Conservation (phyloP, 306 rosid species). For the Comarum palustre region DNA sequence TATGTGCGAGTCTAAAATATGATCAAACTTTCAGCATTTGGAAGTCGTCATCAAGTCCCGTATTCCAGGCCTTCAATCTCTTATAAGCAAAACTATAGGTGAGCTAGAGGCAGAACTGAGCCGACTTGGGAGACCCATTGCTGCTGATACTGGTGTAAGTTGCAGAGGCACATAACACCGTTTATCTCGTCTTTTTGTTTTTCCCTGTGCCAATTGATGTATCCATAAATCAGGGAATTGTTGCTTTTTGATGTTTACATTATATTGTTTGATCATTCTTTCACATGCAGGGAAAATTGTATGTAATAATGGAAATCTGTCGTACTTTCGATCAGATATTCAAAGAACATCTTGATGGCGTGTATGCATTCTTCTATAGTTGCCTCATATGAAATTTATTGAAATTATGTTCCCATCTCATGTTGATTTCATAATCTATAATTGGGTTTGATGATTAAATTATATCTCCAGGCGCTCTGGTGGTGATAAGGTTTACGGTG, state of each 20-base stretch:
- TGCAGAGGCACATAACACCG: neutral
- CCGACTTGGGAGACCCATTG: slow-evolving; percentile 44
- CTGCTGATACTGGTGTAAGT: slow-evolving; percentile 48
- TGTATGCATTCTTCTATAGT: slow-evolving; percentile 22
- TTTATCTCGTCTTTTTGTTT: neutral
- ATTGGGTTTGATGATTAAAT: slow-evolving; percentile 2
- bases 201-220: neutral
- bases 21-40: slow-evolving; percentile 32
- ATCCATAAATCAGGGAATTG: neutral
- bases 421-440: slow-evolving; percentile 7
- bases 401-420: slow-evolving; percentile 8
- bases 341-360: slow-evolving; percentile 51
- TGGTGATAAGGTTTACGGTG: slow-evolving; percentile 42
- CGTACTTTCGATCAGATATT: slow-evolving; percentile 48
- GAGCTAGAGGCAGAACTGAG: slow-evolving; percentile 42
- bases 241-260: neutral
- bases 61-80: slow-evolving; percentile 46
- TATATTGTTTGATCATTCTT: neutral
- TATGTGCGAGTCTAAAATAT: neutral
- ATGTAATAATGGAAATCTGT: slow-evolving; percentile 46
- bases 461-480: slow-evolving; percentile 39
- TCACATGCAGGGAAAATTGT: slow-evolving; percentile 37
- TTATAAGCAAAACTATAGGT: slow-evolving; percentile 43
- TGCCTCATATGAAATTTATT: neutral
- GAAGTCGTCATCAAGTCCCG: slow-evolving; percentile 45